These are phyloP conservation scores for Ceratobasidium sp. DNA, from an alignment of 1,284 basidiomycete species.

Conservation along the genomic window DNA sequence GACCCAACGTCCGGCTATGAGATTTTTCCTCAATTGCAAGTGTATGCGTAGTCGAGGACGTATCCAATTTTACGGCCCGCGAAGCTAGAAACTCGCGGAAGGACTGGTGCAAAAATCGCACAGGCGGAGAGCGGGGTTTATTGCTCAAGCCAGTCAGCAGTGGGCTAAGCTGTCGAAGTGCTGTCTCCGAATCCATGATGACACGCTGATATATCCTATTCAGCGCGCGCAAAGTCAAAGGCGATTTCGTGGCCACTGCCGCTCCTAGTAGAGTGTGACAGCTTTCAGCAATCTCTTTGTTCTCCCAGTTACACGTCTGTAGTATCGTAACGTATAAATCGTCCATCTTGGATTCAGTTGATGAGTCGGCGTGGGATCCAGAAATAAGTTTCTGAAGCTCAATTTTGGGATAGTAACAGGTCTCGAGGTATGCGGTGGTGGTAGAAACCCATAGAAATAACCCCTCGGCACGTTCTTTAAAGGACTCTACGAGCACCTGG, in stretches of 20 bases:
- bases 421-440: conserved; percentile 15
- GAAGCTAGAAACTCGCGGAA: background rate
- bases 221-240: conserved; percentile 3
- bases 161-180: conserved; percentile 2
- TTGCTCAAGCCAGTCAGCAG: conserved; percentile 10
- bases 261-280: conserved; percentile 14
- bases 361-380: background rate
- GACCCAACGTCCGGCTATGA: background rate
- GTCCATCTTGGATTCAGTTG: conserved; percentile 43
- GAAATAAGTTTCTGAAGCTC: conserved; percentile 39
- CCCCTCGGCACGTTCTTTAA: background rate
- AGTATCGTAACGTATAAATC: conserved; percentile 41
- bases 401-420: conserved; percentile 35
- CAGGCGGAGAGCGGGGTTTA: background rate
- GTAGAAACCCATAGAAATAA: conserved; percentile 1
- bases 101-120: conserved; percentile 1
- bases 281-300: conserved; percentile 11
- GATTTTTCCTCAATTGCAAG: background rate
- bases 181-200: background rate
- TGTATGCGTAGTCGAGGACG: background rate
- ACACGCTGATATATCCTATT: background rate
- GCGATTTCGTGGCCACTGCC: conserved; percentile 2
- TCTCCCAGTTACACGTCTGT: background rate
- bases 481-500: background rate
- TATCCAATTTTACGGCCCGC: background rate